Evolutionary conservation across 2,329 filamentous ascomycete genomes (phyloP).

Genomic region (Arthrobotrys conoides): DNA sequence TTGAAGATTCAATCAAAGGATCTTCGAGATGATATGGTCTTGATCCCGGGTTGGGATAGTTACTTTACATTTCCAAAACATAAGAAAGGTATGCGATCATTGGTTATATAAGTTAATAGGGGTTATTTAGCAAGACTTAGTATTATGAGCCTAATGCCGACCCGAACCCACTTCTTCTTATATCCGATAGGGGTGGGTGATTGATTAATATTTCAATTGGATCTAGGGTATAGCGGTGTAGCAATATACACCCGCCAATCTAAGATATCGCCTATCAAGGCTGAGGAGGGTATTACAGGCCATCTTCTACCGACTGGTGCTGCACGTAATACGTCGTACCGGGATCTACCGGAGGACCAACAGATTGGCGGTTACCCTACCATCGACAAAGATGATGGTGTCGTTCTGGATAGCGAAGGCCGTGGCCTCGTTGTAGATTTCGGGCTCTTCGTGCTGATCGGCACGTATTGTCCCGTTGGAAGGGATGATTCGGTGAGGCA

Average conservation of each 20-base stretch:
- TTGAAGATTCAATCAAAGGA: conserved; percentile 96
- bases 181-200: neutral
- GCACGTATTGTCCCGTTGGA: conserved; percentile 91
- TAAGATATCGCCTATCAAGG: conserved; percentile 85
- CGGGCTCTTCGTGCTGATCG: conserved; percentile 91
- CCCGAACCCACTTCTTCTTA: neutral
- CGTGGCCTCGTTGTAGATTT: conserved; percentile 93
- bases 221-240: conserved; percentile 89
- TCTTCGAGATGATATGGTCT: conserved; percentile 92
- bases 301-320: conserved; percentile 81
- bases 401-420: conserved; percentile 85
- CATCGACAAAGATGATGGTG: conserved; percentile 78
- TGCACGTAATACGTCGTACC: conserved; percentile 74
- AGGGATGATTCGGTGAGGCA: conserved; percentile 82
- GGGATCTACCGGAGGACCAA: conserved; percentile 79
- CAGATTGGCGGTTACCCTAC: conserved; percentile 92
- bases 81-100: conserved; percentile 80
- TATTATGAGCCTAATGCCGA: too few species aligned
- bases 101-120: conserved; percentile 6
- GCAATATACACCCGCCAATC: conserved; percentile 94
- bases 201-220: conserved; percentile 28
- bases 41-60: conserved; percentile 94
- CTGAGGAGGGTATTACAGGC: conserved; percentile 94
- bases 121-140: too few species aligned
- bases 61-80: conserved; percentile 93